Evolutionary conservation across 1,284 basidiomycete genomes (phyloP), one percentile per base, ranked within the genome.

Genomic region (Rhodotorula sp.): DNA sequence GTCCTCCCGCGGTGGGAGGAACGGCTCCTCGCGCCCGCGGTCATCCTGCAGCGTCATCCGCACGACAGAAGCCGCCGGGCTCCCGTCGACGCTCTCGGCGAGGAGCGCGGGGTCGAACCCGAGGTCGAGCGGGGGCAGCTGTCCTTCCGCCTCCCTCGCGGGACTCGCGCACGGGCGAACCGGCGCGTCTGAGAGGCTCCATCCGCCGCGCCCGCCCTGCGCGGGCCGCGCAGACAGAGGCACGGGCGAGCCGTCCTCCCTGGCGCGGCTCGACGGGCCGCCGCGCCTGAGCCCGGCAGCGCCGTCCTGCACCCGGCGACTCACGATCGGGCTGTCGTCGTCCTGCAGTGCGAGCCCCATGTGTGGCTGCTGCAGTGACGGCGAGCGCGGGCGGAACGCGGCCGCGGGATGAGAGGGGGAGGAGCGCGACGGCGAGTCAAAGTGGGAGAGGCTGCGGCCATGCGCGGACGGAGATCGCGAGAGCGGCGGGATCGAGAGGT

Each of bases 141-240:
- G 46, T 21, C 34, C 21, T 7, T 7, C 7, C 5, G 21, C 7
- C 22, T 48, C 22, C 46, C 19, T 22, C 15, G 13, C 12, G 25
- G 27, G 50, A 48, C 19, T n/a, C 15, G n/a, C 21, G 27, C 29
- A 7, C n/a, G 34, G 10, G 17, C 51, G 54, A 5, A 64, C 44
- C 0, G 74, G 72, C n/a, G 61, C 64, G 32, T 76, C 74, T 1
- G 69, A 59, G 25, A 76, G 54, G 3, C 61, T 46, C 67, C 69
- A 76, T 0, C 74, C 72, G 22, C 66, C 54, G 1, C 68, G 68
- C 1, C 48, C 39, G 15, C n/a, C 41, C 2, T 61, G 19, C 6
- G 64, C 44, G 2, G 64, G 10, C 3, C 57, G 39, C 1, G 27
- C 53, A 10, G 46, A 19, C 9, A n/a, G n/a, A n/a, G 56, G 19